A percentile compares a stretch with the other conserved stretches of the same genome.
phyloP scores from a whole-genome alignment of 495 filamentous ascomycete genomes.

The Trichoderma gamsii region DNA sequence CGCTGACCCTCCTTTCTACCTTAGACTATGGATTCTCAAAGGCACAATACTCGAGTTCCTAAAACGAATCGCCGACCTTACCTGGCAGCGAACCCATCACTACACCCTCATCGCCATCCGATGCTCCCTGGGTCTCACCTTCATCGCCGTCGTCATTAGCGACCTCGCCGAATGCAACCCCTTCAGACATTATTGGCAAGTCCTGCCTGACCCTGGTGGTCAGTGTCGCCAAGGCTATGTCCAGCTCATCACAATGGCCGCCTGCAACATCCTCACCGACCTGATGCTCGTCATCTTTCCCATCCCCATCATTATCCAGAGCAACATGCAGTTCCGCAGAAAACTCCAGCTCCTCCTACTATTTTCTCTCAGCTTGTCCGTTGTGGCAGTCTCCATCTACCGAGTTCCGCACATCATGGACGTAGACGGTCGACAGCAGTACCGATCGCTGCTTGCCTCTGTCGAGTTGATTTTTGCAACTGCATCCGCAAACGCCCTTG shows the following conservation, averaged over 20 bases:
- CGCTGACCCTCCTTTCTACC: conserved; percentile 12
- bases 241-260: conserved; percentile 82
- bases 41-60: conserved; percentile 87
- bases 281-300: conserved; percentile 81
- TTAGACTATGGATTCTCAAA: conserved; percentile 87
- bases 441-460: conserved; percentile 69
- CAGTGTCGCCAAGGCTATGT: conserved; percentile 77
- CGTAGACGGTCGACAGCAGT: conserved; percentile 59
- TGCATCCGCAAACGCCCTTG: conserved; percentile 67
- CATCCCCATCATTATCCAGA: conserved; percentile 73
- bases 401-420: conserved; percentile 66
- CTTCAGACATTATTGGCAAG: conserved; percentile 83
- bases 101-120: conserved; percentile 61
- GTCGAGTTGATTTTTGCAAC: conserved; percentile 74
- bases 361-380: conserved; percentile 73
- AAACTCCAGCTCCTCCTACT: conserved; percentile 61
- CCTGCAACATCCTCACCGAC: conserved; percentile 81
- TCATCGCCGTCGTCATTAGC: conserved; percentile 70
- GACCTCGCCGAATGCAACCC: conserved; percentile 83
- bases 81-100: conserved; percentile 67
- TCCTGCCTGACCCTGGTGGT: conserved; percentile 79
- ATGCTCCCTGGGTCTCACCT: conserved; percentile 66
- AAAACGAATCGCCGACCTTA: conserved; percentile 60
- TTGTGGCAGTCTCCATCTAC: conserved; percentile 70
- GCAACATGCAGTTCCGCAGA: conserved; percentile 61